These are phyloP conservation scores for Tolypocladium ophioglossoides DNA, from an alignment of 2,329 filamentous ascomycete species.

Conservation along the genomic window DNA sequence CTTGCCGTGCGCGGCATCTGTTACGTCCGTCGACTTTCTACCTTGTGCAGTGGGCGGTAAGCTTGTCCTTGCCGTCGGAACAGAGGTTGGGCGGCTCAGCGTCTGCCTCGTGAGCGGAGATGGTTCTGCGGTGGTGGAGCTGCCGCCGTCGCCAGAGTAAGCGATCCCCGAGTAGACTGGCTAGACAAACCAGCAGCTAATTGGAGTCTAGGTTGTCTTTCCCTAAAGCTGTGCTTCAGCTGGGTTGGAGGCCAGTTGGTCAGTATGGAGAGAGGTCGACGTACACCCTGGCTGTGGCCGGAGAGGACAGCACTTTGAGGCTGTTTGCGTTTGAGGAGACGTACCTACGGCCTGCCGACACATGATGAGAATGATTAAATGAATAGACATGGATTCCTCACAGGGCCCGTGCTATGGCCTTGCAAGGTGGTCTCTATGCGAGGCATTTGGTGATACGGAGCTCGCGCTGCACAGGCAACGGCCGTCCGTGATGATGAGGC, in stretches of 20 bases:
- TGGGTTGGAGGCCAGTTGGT: constrained; percentile 54
- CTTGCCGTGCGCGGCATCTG: constrained; percentile 45
- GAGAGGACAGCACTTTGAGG: constrained; percentile 51
- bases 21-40: constrained; percentile 63
- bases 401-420: neutral
- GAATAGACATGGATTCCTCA: neutral
- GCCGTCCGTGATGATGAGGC: too few species aligned
- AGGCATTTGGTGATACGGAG: neutral
- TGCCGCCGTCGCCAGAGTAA: constrained; percentile 27
- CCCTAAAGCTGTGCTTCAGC: constrained; percentile 54
- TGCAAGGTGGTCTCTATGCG: neutral
- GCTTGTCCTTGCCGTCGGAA: constrained; percentile 44
- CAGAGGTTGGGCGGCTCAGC: constrained; percentile 40
- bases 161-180: constrained; percentile 8
- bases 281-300: constrained; percentile 40
- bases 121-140: constrained; percentile 25
- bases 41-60: constrained; percentile 17
- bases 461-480: neutral
- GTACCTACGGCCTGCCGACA: constrained; percentile 10
- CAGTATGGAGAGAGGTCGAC: constrained; percentile 15
- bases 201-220: constrained; percentile 25
- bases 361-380: constrained; percentile 5
- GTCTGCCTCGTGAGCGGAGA: constrained; percentile 30
- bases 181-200: constrained; percentile 4
- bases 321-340: constrained; percentile 35